A percentile compares a stretch with the other conserved stretches of the same genome.
Conservation (phyloP, 768 basidiomycete genomes). For the Trametes elegans region DNA sequence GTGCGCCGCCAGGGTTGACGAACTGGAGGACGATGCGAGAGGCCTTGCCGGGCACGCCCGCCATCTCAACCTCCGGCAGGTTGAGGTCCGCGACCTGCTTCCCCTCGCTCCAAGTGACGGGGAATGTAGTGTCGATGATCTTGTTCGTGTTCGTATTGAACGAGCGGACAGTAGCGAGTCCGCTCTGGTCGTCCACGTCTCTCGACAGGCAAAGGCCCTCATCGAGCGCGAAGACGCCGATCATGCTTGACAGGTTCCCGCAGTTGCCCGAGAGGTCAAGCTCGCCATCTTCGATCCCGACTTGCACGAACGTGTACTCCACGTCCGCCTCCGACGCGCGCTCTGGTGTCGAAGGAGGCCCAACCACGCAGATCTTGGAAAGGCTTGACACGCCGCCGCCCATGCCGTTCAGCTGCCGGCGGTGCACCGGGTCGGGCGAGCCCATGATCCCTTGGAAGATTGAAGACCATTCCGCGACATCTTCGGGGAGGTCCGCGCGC, state of each 20-base stretch:
- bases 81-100: slow-evolving; percentile 39
- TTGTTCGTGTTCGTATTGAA: slow-evolving; percentile 77
- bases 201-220: slow-evolving; percentile 48
- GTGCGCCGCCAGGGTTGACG: slow-evolving; percentile 61
- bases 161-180: slow-evolving; percentile 48
- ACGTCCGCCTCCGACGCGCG: slow-evolving; percentile 48
- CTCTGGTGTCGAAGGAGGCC: slow-evolving; percentile 43
- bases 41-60: slow-evolving; percentile 65
- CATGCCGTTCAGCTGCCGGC: slow-evolving; percentile 77
- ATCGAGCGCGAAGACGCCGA: slow-evolving; percentile 72
- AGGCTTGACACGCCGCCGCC: slow-evolving; percentile 75
- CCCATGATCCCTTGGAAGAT: slow-evolving; percentile 78
- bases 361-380: slow-evolving; percentile 72
- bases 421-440: slow-evolving; percentile 69
- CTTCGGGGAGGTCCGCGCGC: slow-evolving; percentile 48
- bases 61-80: slow-evolving; percentile 51
- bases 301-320: slow-evolving; percentile 68
- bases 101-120: slow-evolving; percentile 33
- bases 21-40: slow-evolving; percentile 69
- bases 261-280: slow-evolving; percentile 76
- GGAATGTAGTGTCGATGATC: slow-evolving; percentile 67
- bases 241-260: slow-evolving; percentile 70
- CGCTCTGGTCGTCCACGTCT: slow-evolving; percentile 8
- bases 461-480: slow-evolving; percentile 49
- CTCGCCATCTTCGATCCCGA: slow-evolving; percentile 50